Base-by-base conservation (phyloP, 805 yeast genomes). In the Sugiyamaella chiloensis region DNA sequence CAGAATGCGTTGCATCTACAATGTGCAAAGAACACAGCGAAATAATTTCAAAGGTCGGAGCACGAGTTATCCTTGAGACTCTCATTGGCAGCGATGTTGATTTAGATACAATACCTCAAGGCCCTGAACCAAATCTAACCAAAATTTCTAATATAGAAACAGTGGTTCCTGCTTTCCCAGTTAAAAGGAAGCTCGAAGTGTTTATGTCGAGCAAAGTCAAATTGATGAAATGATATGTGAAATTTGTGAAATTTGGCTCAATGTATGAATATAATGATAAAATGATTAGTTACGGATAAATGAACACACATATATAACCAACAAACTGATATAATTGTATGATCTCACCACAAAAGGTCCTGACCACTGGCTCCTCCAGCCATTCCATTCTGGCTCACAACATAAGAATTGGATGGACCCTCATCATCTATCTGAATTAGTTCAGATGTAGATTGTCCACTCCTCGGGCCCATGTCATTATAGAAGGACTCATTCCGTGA, bases 31-130 rank as follows among this genome's bases (percentile, higher is more conserved):
- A 93, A 64, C 76, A 77, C 55, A 81, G 84, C 60, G 68, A 84
- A 46, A 98, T 93, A 5, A 68, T 91, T 53, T 88, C 97, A 0
- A 93, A 91, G 58, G 83, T 85, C 9, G 98, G 93, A 0, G 88
- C 96, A 0, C 66, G 77, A 11, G 72, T 91, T 1, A 79, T 91
- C 5, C 58, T 90, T 12, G 80, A 83, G 12, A 60, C 71, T 12
- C 70, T 93, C 4, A 60, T 83, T 24, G 90, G 87, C 0, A 67
- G 72, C 24, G 71, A 70, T 21, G 49, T 81, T 8, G 75, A 78
- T 17, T 60, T 72, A 48, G 70, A 74, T 24, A 68, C 69, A 3
- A 53, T 66, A 9, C 61, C 65, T 2, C 50, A 49, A n/a, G 71
- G 70, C 5, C 69, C 69, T 1, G 71, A 66, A 42, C 58, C 58